These are phyloP conservation scores for Dalechampia spathulata DNA, from an alignment of 441 rosid genomes.

Conservation along the genomic window DNA sequence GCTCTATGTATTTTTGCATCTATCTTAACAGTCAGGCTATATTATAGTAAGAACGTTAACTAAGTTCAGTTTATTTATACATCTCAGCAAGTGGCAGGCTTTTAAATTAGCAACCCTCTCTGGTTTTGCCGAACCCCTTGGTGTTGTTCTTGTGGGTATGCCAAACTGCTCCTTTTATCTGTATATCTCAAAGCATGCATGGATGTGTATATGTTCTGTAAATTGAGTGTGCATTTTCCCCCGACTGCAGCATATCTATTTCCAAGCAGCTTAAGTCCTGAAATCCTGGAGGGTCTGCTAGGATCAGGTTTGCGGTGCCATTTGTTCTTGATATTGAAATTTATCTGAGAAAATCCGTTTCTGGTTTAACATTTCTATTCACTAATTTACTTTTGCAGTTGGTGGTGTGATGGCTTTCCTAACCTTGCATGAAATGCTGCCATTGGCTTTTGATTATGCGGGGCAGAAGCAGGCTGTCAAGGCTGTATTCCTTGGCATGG, in stretches of 20 bases:
- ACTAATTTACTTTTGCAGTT: slow-evolving; percentile 38
- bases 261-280: slow-evolving; percentile 91
- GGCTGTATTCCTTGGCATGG: slow-evolving; percentile 97
- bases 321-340: slow-evolving; percentile 1
- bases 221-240: slow-evolving; percentile 5
- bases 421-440: slow-evolving; percentile 97
- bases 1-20: background rate
- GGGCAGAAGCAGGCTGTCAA: slow-evolving; percentile 99
- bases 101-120: slow-evolving; percentile 95
- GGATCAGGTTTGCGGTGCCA: slow-evolving; percentile 58
- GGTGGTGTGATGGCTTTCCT: slow-evolving; percentile 99
- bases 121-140: slow-evolving; percentile 96
- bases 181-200: background rate
- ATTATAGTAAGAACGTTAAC: slow-evolving; percentile 7
- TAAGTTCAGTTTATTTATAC: slow-evolving; percentile 11
- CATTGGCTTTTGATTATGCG: slow-evolving; percentile 97
- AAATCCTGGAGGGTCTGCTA: slow-evolving; percentile 88
- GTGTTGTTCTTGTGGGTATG: slow-evolving; percentile 89
- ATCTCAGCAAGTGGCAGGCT: slow-evolving; percentile 97
- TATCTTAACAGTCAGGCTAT: background rate
- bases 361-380: background rate
- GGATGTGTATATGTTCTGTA: background rate
- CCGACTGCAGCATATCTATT: slow-evolving; percentile 76
- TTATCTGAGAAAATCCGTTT: slow-evolving; percentile 7
- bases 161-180: background rate